Percentiles rank a stretch among this genome's conserved stretches.
Evolutionary conservation across 1,284 basidiomycete genomes (phyloP).

Genomic region (Trametes sp.): DNA sequence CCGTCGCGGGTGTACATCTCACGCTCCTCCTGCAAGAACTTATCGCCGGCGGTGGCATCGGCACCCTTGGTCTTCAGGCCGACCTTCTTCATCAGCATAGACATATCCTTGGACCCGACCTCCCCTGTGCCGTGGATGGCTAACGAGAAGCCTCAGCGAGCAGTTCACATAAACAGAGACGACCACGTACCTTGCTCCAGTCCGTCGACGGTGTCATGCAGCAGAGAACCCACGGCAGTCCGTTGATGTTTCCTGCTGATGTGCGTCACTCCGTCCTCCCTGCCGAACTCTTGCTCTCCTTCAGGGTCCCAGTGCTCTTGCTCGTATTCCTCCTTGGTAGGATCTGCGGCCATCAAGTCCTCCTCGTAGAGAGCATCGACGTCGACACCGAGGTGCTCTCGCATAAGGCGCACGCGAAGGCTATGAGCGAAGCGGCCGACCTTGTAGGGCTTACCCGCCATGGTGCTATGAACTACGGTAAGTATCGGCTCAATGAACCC

Average conservation of each 20-base stretch:
- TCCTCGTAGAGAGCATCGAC: constrained; percentile 91
- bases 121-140: constrained; percentile 53
- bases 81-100: constrained; percentile 50
- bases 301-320: constrained; percentile 84
- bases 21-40: constrained; percentile 57
- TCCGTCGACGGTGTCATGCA: constrained; percentile 49
- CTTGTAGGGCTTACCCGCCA: constrained; percentile 95
- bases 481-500: constrained; percentile 16
- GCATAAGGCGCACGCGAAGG: constrained; percentile 93
- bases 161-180: neutral
- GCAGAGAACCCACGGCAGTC: constrained; percentile 45
- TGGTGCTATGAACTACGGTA: constrained; percentile 60
- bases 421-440: constrained; percentile 98
- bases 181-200: constrained; percentile 57
- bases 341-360: constrained; percentile 67
- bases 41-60: constrained; percentile 50
- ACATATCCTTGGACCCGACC: constrained; percentile 44
- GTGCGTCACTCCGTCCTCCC: constrained; percentile 47
- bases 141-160: constrained; percentile 35
- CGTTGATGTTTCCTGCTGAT: constrained; percentile 45
- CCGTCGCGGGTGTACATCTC: constrained; percentile 62
- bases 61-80: constrained; percentile 50
- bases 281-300: constrained; percentile 67
- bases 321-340: constrained; percentile 59
- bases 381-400: constrained; percentile 95